Base-by-base conservation (phyloP, 2,329 filamentous ascomycete species). In the Penicillium aurantiogriseum region DNA sequence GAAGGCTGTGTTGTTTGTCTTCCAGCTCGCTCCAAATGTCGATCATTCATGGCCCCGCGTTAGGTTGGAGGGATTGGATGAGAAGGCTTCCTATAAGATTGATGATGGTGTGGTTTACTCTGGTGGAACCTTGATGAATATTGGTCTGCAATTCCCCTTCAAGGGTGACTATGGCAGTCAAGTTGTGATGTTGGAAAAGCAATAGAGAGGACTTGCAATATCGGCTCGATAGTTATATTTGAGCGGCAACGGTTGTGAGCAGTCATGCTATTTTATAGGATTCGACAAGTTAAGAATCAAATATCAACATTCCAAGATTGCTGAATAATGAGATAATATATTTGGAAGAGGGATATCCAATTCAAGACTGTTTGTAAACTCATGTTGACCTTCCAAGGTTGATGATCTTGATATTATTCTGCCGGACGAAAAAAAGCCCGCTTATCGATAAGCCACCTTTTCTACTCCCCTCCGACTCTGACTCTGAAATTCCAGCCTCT, bases 111-210 rank as follows among this genome's bases (percentile, higher is more conserved):
- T 71, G 27, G 80, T 78, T 7, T 82, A 81, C 59, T 83, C 81
- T 0, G 86, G 85, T 0, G 78, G 80, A 10, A 87, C 83, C 8
- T 74, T 88, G 65, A 87, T 88, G 83, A 87, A 85, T 60, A 76
- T 77, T 1, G 86, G 85, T 0, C 65, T 88, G 38, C 83, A 86
- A 70, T 76, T 80, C 68, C 62, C 70, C 5, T 82, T 85, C 61
- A 64, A 73, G 0, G 74, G 71, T 0, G 84, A 87, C 62, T 86
- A 84, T 61, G 78, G 83, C 60, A 88, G 85, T 62, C 78, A 77
- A 62, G 72, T 88, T 31, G 76, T 87, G 6, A 78, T 83, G 51
- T 63, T 88, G 55, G 76, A 84, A 61, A 85, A 71, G 67, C 60
- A 72, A 55, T 79, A 56, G 47, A 38, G 3, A 31, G 15, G 2